Conservation (phyloP, 768 basidiomycete genomes). For the Coprinellus micaceus region DNA sequence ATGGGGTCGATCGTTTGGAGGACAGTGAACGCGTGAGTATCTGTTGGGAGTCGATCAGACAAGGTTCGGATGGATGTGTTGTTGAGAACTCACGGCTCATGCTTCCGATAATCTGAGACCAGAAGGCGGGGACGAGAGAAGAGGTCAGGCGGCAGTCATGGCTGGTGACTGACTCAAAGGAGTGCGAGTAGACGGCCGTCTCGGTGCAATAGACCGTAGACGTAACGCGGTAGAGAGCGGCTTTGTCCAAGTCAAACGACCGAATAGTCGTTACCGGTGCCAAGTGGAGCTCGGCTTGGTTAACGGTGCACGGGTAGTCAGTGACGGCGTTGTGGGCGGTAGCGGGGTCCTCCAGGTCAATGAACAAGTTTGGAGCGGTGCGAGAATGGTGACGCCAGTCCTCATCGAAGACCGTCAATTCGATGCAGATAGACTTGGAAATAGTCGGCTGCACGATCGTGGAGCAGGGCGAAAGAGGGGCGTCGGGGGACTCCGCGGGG, state of each 20-base stretch:
- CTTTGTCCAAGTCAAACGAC: slow-evolving; percentile 13
- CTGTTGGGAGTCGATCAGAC: background rate
- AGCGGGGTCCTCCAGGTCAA: slow-evolving; percentile 17
- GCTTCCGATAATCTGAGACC: background rate
- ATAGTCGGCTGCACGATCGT: too few species aligned
- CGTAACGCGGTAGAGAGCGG: slow-evolving; percentile 11
- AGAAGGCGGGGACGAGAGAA: background rate
- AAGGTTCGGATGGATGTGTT: background rate
- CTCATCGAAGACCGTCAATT: slow-evolving; percentile 13
- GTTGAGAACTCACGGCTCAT: background rate
- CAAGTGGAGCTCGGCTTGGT: slow-evolving; percentile 34
- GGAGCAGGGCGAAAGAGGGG: background rate
- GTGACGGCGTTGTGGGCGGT: slow-evolving; percentile 15
- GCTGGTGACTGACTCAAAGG: background rate
- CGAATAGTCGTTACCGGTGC: slow-evolving; percentile 42
- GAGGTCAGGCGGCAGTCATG: background rate
- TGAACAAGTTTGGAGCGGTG: slow-evolving; percentile 14
- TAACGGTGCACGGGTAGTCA: slow-evolving; percentile 16
- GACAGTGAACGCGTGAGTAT: background rate
- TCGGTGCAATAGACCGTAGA: slow-evolving; percentile 17
- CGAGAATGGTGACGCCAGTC: background rate
- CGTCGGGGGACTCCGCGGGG: background rate
- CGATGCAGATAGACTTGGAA: background rate
- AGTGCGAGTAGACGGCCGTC: slow-evolving; percentile 28
- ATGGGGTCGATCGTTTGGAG: background rate